Evolutionary conservation across 2,329 filamentous ascomycete species (phyloP).

Genomic region (Nothophaeocryptopus gaeumannii): DNA sequence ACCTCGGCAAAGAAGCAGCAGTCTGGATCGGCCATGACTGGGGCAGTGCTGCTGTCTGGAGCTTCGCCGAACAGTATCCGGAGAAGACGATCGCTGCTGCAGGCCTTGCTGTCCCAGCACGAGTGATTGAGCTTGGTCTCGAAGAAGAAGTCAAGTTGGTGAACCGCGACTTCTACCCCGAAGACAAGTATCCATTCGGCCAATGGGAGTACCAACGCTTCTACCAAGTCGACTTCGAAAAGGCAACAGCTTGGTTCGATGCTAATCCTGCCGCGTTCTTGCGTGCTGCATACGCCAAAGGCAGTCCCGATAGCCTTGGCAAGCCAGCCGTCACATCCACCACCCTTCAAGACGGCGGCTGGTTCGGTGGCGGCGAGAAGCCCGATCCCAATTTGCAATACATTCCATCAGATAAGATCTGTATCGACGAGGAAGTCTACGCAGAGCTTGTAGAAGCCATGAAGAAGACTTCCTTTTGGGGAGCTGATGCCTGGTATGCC

Average conservation of each 20-base stretch:
- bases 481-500: constrained; percentile 42
- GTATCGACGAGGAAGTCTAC: constrained; percentile 33
- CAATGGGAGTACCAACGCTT: constrained; percentile 38
- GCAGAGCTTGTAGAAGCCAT: constrained; percentile 36
- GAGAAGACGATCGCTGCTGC: constrained; percentile 33
- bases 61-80: constrained; percentile 28
- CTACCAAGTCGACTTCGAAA: constrained; percentile 33
- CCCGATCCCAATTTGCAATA: constrained; percentile 28
- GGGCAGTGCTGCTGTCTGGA: constrained; percentile 37
- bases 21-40: constrained; percentile 52
- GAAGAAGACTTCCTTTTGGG: constrained; percentile 42
- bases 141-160: constrained; percentile 36
- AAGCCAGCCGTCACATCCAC: constrained; percentile 27
- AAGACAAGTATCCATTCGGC: constrained; percentile 40
- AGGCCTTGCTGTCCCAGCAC: constrained; percentile 42
- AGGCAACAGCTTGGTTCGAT: constrained; percentile 21
- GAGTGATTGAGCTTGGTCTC: constrained; percentile 42
- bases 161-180: constrained; percentile 48
- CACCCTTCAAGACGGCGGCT: constrained; percentile 31
- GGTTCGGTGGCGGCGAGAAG: constrained; percentile 32
- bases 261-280: constrained; percentile 26
- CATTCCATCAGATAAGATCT: constrained; percentile 31
- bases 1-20: constrained; percentile 39
- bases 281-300: constrained; percentile 28
- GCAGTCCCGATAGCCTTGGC: constrained; percentile 26